These are phyloP conservation scores for Microbotryum intermedium DNA, from an alignment of 1,284 basidiomycete species.

Conservation along the genomic window DNA sequence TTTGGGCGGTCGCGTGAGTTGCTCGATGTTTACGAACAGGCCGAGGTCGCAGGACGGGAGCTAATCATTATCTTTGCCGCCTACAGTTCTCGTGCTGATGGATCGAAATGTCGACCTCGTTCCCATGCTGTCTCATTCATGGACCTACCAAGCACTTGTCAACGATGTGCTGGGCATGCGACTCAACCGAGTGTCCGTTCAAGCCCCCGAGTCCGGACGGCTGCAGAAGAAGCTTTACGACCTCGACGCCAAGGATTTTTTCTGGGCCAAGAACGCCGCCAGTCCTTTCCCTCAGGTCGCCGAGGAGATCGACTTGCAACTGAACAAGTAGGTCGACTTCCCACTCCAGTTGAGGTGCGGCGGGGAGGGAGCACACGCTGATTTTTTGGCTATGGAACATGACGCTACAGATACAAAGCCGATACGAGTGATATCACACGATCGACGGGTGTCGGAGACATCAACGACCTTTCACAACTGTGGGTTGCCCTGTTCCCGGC, in stretches of 20 bases:
- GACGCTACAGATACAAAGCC: slow-evolving; percentile 60
- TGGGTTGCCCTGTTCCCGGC: slow-evolving; percentile 43
- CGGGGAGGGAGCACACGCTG: background rate
- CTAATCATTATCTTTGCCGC: background rate
- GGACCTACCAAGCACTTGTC: slow-evolving; percentile 98
- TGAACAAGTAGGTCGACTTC: slow-evolving; percentile 51
- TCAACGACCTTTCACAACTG: slow-evolving; percentile 91
- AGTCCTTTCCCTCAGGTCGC: slow-evolving; percentile 98
- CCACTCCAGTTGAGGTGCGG: background rate
- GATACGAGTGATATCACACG: slow-evolving; percentile 96
- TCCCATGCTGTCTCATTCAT: slow-evolving; percentile 91
- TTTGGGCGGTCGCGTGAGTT: slow-evolving; percentile 44
- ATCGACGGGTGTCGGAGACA: slow-evolving; percentile 89
- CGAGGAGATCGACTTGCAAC: slow-evolving; percentile 88
- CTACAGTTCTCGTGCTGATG: slow-evolving; percentile 75
- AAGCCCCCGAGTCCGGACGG: slow-evolving; percentile 48
- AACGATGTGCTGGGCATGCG: slow-evolving; percentile 97
- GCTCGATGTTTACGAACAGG: background rate
- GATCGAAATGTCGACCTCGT: slow-evolving; percentile 94
- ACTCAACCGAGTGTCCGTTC: slow-evolving; percentile 85
- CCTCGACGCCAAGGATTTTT: slow-evolving; percentile 96
- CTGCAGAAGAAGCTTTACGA: slow-evolving; percentile 85
- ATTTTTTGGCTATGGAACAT: background rate
- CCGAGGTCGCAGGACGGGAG: background rate
- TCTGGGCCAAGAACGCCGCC: slow-evolving; percentile 94